Evolutionary conservation across 441 rosid species (phyloP), one percentile per base, ranked within the genome.

Genomic region (Pelargonium citronellum): DNA sequence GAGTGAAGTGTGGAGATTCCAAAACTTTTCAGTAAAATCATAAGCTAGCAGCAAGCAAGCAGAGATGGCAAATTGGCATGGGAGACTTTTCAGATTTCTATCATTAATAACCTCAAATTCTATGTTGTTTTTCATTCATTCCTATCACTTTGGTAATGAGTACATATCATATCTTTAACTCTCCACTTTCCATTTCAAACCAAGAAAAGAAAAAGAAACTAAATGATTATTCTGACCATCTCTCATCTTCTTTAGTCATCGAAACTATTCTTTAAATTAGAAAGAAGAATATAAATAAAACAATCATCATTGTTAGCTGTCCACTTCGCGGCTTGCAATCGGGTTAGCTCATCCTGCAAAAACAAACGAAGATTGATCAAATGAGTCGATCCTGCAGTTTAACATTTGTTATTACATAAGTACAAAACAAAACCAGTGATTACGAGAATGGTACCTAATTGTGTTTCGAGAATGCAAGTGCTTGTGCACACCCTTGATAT

Each of bases 11-110:
- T 57, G 62, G 62, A 57, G 62, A 57, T 57, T 17, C 62, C 62
- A 57, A 57, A 57, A 57, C 63, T 20, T 58, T 58, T 58, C 30
- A 58, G 63, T 19, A 7, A 20, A 58, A 20, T 58, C 63, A 58
- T 58, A 2, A 58, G 12, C 13, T 58, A 20, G 5, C 39, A 58
- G 11, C 63, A 20, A 34, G n/a, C n/a, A 30, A 58, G 5, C 20
- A 11, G 63, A 57, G 8, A 57, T 16, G 19, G 62, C 20, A 57
- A 19, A n/a, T n/a, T n/a, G n/a, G n/a, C n/a, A n/a, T n/a, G 39
- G 39, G 39, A 7, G 39, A 7, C 39, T 34, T 34, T 34, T 7
- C 4, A 5, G 20, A 3, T 19, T 19, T 58, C 34, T 20, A 58
- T 58, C 34, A 58, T 58, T 19, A 9, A 58, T n/a, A n/a, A n/a